Evolutionary conservation across 805 yeast species (phyloP).

Genomic region (Candida maesae): DNA sequence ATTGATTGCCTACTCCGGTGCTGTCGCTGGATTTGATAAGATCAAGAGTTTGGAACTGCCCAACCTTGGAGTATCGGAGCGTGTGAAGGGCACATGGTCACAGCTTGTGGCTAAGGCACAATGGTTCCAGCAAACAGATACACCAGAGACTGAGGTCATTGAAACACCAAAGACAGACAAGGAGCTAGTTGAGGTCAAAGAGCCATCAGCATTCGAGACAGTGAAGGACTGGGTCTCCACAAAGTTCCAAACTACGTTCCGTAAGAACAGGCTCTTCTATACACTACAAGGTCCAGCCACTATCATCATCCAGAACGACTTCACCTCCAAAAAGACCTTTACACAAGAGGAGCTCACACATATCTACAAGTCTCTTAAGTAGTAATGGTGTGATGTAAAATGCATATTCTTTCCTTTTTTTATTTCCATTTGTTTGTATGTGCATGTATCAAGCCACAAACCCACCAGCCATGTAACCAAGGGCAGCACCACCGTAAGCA

Average conservation of each 20-base stretch:
- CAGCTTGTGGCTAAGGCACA: constrained; percentile 6
- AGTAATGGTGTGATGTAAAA: too few species aligned
- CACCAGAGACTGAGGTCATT: constrained; percentile 10
- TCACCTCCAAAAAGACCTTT: constrained; percentile 7
- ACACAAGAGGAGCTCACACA: constrained; percentile 13
- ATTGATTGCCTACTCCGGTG: constrained; percentile 16
- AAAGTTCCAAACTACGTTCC: constrained; percentile 13
- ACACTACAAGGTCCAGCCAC: constrained; percentile 31
- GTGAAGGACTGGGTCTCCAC: constrained; percentile 15
- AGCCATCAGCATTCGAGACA: constrained; percentile 5
- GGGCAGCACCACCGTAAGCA: constrained; percentile 64
- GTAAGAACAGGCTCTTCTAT: constrained; percentile 22
- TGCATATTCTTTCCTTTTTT: neutral
- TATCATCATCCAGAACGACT: constrained; percentile 24
- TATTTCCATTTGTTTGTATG: too few species aligned
- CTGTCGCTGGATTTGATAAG: constrained; percentile 4
- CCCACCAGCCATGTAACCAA: constrained; percentile 48
- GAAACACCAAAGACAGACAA: neutral
- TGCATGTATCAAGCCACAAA: constrained; percentile 21
- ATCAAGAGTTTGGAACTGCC: constrained; percentile 12
- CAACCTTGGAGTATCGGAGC: constrained; percentile 10
- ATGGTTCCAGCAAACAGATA: too few species aligned
- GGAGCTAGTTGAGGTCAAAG: neutral
- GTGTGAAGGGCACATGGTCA: constrained; percentile 2
- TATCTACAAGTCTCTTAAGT: constrained; percentile 15